Evolutionary conservation across 2,329 filamentous ascomycete species (phyloP), one percentile per base, ranked within the genome.

Genomic region (Chrysoporthe deuterocubensis): DNA sequence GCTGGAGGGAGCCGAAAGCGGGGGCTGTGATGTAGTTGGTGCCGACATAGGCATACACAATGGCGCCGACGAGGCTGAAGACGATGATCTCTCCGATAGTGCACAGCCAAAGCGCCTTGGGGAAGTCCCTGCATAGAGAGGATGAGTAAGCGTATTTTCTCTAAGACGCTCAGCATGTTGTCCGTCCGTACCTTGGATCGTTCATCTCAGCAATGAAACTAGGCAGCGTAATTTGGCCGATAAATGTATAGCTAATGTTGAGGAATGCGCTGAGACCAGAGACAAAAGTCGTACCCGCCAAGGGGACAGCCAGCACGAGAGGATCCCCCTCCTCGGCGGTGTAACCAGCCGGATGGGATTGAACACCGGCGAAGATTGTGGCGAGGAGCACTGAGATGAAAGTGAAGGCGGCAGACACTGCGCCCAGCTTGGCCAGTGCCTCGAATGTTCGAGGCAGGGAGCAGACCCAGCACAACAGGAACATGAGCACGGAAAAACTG

Each of bases 141-240:
- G 4, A 26, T 34, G 8, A 54, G 37, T 52, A 18, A 52, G 34
- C 6, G 16, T 61, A 18, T 1, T 18, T 18, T 46, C 37, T 5
- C 5, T n/a, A 32, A 48, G 34, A 32, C n/a, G 13, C 4, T 34
- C 16, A 13, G 16, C 16, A 26, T 7, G n/a, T 4, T 42, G 44
- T 21, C 16, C 32, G n/a, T 34, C 37, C 78, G 61, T 74, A 82
- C 81, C 79, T 77, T 1, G 87, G 87, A 40, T 89, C 84, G 67
- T 83, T 92, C 94, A 97, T 97, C 79, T 97, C 94, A 3, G 94
- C 94, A 71, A 97, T 97, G 81, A 97, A 97, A 73, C 92, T 95
- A 0, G 94, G 94, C 16, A 97, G 85, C 0, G 94, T 97, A 74
- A 97, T 97, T 77, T 97, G 94, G 0, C 94, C 94, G 72, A 97